phyloP scores from a whole-genome alignment of 345 rosid genomes.

The Brassica rapa region DNA sequence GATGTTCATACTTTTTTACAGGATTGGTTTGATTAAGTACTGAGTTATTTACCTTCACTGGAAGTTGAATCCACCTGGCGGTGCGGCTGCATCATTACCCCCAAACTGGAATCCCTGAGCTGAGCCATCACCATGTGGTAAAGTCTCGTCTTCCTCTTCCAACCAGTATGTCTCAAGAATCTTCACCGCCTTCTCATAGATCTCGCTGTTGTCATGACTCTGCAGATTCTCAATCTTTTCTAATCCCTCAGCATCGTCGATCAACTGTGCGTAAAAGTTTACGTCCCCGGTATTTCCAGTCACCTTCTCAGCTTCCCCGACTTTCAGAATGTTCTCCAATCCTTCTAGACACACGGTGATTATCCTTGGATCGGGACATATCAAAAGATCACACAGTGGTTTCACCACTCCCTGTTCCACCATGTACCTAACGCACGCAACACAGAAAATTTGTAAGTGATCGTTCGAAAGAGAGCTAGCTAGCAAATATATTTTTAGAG shows the following conservation, averaged over 20 bases:
- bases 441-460: background rate
- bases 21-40: background rate
- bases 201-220: slow-evolving; percentile 83
- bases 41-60: slow-evolving; percentile 48
- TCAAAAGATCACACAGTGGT: slow-evolving; percentile 77
- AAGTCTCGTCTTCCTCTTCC: slow-evolving; percentile 77
- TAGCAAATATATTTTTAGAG: background rate
- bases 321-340: slow-evolving; percentile 74
- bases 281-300: slow-evolving; percentile 57
- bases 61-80: slow-evolving; percentile 87
- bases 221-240: slow-evolving; percentile 84
- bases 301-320: slow-evolving; percentile 73
- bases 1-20: slow-evolving; percentile 9
- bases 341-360: slow-evolving; percentile 82
- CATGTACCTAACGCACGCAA: slow-evolving; percentile 47
- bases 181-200: slow-evolving; percentile 85
- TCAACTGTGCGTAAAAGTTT: slow-evolving; percentile 65
- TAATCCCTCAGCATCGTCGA: slow-evolving; percentile 79
- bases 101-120: slow-evolving; percentile 69
- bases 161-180: slow-evolving; percentile 82
- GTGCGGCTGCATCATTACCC: slow-evolving; percentile 54
- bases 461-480: background rate
- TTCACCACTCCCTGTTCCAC: slow-evolving; percentile 78
- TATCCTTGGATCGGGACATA: slow-evolving; percentile 83
- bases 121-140: slow-evolving; percentile 64